Evolutionary conservation across 2,329 filamentous ascomycete genomes (phyloP).

Genomic region (Aureobasidium pullulans): DNA sequence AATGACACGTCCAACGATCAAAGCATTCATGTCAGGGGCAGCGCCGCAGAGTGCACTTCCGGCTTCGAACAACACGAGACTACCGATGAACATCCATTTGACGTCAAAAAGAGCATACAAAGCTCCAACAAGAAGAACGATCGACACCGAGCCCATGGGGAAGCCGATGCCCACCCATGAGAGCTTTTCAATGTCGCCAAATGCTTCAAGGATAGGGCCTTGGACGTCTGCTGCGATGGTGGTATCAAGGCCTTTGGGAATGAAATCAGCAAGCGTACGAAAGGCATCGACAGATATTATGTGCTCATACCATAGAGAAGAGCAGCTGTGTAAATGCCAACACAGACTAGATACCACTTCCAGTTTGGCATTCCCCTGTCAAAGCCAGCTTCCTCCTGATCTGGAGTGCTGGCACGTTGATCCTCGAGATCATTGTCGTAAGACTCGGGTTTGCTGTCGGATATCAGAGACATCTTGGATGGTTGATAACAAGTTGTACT

Average conservation of each 20-base stretch:
- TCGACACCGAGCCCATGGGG: background rate
- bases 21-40: constrained; percentile 22
- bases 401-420: background rate
- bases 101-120: constrained; percentile 23
- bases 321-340: background rate
- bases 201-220: background rate
- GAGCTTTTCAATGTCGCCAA: background rate
- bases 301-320: background rate
- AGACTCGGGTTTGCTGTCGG: background rate
- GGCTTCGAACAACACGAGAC: constrained; percentile 22
- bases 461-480: background rate
- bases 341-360: background rate
- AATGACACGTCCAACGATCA: constrained; percentile 27
- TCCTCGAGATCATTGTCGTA: background rate
- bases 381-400: background rate
- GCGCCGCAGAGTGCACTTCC: constrained; percentile 27
- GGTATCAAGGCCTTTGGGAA: background rate
- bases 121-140: constrained; percentile 18
- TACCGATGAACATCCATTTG: constrained; percentile 24
- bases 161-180: background rate
- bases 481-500: background rate
- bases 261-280: background rate
- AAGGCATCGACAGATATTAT: background rate
- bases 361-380: background rate
- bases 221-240: background rate